phyloP scores from a whole-genome alignment of 805 yeast species.

The Babjeviella inositovora region DNA sequence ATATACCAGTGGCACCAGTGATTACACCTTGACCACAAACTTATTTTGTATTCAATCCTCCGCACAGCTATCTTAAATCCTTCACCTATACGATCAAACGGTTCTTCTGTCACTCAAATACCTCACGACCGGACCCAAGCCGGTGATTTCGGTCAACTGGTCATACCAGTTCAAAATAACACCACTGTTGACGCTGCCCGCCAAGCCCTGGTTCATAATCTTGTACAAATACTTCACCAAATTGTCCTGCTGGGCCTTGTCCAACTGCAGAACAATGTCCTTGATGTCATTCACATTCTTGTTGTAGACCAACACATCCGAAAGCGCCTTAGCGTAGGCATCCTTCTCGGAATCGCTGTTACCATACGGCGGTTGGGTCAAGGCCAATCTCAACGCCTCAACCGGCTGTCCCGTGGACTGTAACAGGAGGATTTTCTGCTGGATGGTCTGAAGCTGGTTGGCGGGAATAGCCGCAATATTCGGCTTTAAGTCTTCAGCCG shows the following conservation, averaged over 20 bases:
- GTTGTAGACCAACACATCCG: conserved; percentile 13
- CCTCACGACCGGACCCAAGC: conserved; percentile 80
- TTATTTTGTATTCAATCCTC: too few relatives aligned
- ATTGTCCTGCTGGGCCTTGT: conserved; percentile 53
- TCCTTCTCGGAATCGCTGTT: conserved; percentile 1
- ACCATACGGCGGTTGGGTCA: conserved; percentile 73
- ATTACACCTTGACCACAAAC: too few relatives aligned
- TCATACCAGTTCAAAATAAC: conserved; percentile 83
- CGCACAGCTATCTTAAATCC: too few relatives aligned
- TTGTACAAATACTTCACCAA: conserved; percentile 76
- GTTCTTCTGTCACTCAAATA: conserved; percentile 77
- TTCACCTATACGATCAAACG: too few relatives aligned
- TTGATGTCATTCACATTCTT: conserved; percentile 34
- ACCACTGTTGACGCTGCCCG: too few relatives aligned
- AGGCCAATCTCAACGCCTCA: conserved; percentile 48
- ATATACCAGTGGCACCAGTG: too few relatives aligned
- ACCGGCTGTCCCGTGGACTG: conserved; percentile 58
- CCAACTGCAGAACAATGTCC: conserved; percentile 38
- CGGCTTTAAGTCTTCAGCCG: conserved; percentile 47
- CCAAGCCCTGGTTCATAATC: conserved; percentile 85
- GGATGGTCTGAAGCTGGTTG: conserved; percentile 36
- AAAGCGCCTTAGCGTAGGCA: background rate
- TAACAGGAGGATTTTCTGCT: conserved; percentile 40
- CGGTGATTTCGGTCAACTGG: conserved; percentile 68
- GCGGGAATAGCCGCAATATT: conserved; percentile 29